Evolutionary conservation across 352 stramenopile species (phyloP).

Genomic region (Phytophthora pseudosyringae): DNA sequence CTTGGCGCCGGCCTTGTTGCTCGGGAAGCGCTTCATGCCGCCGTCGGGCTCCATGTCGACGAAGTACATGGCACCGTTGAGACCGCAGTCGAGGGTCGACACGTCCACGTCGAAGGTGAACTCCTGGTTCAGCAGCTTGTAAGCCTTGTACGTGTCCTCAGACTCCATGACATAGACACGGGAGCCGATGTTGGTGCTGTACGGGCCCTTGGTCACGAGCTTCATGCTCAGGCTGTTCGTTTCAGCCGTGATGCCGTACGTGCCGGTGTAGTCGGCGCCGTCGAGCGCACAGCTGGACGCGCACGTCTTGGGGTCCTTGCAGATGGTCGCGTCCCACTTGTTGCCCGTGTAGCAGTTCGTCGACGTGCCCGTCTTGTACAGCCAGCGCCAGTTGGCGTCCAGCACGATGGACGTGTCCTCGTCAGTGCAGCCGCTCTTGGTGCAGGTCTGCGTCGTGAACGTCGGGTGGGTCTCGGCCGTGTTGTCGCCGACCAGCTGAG

Average conservation of each 20-base stretch:
- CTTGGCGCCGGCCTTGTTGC: constrained; percentile 32
- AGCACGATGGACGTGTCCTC: constrained; percentile 61
- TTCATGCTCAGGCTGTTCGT: constrained; percentile 43
- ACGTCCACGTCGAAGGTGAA: constrained; percentile 74
- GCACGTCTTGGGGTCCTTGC: constrained; percentile 49
- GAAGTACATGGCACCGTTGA: constrained; percentile 74
- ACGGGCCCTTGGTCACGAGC: constrained; percentile 55
- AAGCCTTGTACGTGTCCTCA: constrained; percentile 48
- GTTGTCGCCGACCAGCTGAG: constrained; percentile 20
- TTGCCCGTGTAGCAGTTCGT: constrained; percentile 66
- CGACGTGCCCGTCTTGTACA: constrained; percentile 51
- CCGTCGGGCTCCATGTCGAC: constrained; percentile 68
- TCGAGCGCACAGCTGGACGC: constrained; percentile 54
- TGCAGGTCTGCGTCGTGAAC: constrained; percentile 37
- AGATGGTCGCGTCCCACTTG: constrained; percentile 50
- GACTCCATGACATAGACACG: constrained; percentile 60
- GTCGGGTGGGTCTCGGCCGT: constrained; percentile 52
- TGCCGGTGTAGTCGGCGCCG: constrained; percentile 57
- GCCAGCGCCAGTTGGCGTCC: constrained; percentile 68
- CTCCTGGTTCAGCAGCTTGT: constrained; percentile 69
- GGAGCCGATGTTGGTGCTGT: constrained; percentile 59
- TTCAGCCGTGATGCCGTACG: constrained; percentile 51
- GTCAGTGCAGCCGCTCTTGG: constrained; percentile 33
- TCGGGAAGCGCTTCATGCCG: constrained; percentile 30
- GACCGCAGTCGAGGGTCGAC: constrained; percentile 50